Base-by-base conservation (phyloP, 768 basidiomycete genomes). In the Lactarius indigo region DNA sequence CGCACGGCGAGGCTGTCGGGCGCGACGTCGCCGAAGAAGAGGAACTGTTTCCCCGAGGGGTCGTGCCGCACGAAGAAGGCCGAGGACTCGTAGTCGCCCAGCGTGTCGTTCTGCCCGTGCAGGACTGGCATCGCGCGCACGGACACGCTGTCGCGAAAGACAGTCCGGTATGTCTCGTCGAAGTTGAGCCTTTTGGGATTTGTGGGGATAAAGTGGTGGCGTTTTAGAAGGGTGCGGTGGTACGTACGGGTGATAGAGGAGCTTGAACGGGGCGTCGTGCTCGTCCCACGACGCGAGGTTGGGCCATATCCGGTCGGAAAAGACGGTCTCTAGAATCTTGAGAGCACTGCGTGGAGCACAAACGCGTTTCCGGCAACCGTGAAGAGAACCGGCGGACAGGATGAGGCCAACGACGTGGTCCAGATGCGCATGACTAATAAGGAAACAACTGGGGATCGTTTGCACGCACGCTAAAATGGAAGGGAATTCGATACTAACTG, bases 1-100 rank as follows among this genome's bases (percentile, higher is more conserved):
- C 78, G 75, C 18, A 73, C n/a, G 7, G 90, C 82, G 57, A 95
- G 71, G 59, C 84, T 84, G 77, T 96, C 93, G 10, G 93, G 92
- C 73, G 96, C 93, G 66, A 97, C 89, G 76, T 96, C 95, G 0
- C 96, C 96, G 71, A 97, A 96, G 77, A 98, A 98, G 42, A 98
- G 80, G 70, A 98, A 88, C 75, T 96, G 92, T 57, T 79, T 82
- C 1, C 75, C 75, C 39, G 82, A 81, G 20, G 81, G 77, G 60
- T 91, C 82, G 70, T 90, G 84, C 17, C 87, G 85, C 71, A 98
- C 76, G 75, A 96, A 96, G 79, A 91, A 96, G 18, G 95, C 96
- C 1, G 89, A 79, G 17, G 91, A 91, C 18, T 88, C 82, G 76
- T 97, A 95, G 41, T 77, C 74, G 20, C 84, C 85, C 39, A 75